Evolutionary conservation across 192 early-diverging fungal species (phyloP).

Genomic region (Ambispora gerdemannii): DNA sequence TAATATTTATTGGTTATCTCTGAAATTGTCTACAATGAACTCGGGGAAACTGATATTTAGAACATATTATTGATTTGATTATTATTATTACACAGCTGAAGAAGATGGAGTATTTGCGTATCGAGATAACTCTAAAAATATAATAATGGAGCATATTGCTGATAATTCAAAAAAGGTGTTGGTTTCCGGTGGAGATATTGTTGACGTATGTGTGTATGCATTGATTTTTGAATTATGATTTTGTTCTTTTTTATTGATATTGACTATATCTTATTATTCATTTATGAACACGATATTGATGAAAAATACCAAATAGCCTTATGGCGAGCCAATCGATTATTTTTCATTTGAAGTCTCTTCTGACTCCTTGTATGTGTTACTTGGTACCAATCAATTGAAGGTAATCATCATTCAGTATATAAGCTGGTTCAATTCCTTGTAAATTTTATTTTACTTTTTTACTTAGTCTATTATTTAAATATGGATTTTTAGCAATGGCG

Average conservation of each 20-base stretch:
- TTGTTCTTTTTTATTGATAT: constrained; percentile 6
- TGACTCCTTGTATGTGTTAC: constrained; percentile 74
- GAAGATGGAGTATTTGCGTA: constrained; percentile 22
- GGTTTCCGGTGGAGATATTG: constrained; percentile 19
- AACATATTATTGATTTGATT: neutral
- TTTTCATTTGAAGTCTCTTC: constrained; percentile 64
- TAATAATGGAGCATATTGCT: constrained; percentile 16
- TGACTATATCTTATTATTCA: no score
- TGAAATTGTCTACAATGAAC: neutral
- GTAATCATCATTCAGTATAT: constrained; percentile 32
- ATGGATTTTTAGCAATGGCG: constrained; percentile 74
- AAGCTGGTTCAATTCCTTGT: constrained; percentile 29
- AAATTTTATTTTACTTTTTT: constrained; percentile 3
- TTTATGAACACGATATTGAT: no score
- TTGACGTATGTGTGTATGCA: neutral
- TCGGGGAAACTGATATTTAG: neutral
- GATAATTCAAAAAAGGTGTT: constrained; percentile 13
- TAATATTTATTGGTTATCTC: neutral
- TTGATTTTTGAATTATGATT: neutral
- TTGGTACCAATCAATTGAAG: constrained; percentile 62
- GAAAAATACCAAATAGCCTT: neutral
- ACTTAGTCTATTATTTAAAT: neutral
- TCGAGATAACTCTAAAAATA: constrained; percentile 7
- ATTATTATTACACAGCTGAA: neutral
- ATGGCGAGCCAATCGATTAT: neutral